Base-by-base conservation (phyloP, 345 rosid species). In the Leavenworthia alabamica region DNA sequence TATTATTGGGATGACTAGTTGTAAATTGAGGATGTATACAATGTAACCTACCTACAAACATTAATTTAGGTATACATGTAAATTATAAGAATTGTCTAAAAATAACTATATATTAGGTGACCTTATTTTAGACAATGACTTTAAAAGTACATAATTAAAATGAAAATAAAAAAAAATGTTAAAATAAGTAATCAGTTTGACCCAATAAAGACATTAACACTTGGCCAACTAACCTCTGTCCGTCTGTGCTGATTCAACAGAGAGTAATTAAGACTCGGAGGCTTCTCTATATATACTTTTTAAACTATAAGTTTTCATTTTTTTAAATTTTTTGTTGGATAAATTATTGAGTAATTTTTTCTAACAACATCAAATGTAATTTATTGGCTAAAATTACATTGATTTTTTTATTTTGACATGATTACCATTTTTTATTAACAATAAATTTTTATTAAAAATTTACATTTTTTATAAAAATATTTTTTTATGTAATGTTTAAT, bases 181-280 rank as follows among this genome's bases (percentile, higher is more conserved):
- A 3, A 23, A 49, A 68, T 31, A 59, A 14, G 23, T 7, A 42
- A 43, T 24, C 16, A 44, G 60, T 31, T 26, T 26, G 36, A 27
- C 6, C 64, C 70, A 70, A 56, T 63, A 29, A 56, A 70, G 65
- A 28, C 70, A 71, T 64, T 71, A 57, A 63, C 70, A 56, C 54
- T 71, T 71, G 75, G 63, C 70, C 70, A 56, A 26, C 75, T 10
- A 71, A 41, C 75, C 0, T 56, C 70, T 46, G 63, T 64, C 70
- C 12, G 52, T 63, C 51, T 31, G 59, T 33, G 43, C 56, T 14
- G 37, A 46, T 47, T 49, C 1, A 40, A 26, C 46, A 7, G 59
- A 44, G 49, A 70, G 68, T 62, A 47, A 46, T 62, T 56, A 63
- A 49, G 14, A 56, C 40, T 41, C 53, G 1, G 43, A 40, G 46